Base-by-base conservation (phyloP, 805 yeast species). In the Kazachstania kunashirensis region DNA sequence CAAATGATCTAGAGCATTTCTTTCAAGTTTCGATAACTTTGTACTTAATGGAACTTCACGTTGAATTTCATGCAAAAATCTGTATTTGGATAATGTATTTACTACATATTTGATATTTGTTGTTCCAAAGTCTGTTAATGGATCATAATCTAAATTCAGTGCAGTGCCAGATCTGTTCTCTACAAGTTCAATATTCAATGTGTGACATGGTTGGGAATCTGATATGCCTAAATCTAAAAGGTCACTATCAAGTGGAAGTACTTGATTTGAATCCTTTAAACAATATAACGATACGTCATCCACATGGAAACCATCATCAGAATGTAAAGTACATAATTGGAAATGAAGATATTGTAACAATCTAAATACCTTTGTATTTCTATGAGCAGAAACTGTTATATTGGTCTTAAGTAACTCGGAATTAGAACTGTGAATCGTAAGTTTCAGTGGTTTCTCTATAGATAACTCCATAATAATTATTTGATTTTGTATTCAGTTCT, bases 331-430 rank as follows among this genome's bases (percentile, higher is more conserved):
- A 6, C 11, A 24, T 21, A 38, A 9, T 27, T 36, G 33, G 29
- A 39, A 42, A 33, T 53, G 57, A n/a, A 53, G 36, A 31, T 55
- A 57, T 30, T 56, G 57, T 24, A 53, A 29, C 7, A 57, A 27
- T 34, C 59, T 43, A 4, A 42, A 41, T 18, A 52, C 47, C 9
- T 41, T 35, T 6, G 55, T 45, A 29, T 45, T 39, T 1, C 55
- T 52, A 31, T 50, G 62, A 1, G 49, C 53, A 29, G 46, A 46
- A 5, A 57, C 40, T 4, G 39, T 35, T 7, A 54, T 6, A 31
- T 44, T 44, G 4, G 50, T 36, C 17, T 29, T 29, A 12, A 29
- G 9, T 17, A 29, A 6, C 5, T 29, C 11, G 26, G 34, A 14
- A 44, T 36, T 18, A 44, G 28, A 4, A 26, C 13, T 17, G 44